Percentiles rank a stretch among this genome's conserved stretches.
These are phyloP conservation scores for Entophlyctis helioformis DNA, from an alignment of 192 early-diverging fungal species.

Conservation along the genomic window DNA sequence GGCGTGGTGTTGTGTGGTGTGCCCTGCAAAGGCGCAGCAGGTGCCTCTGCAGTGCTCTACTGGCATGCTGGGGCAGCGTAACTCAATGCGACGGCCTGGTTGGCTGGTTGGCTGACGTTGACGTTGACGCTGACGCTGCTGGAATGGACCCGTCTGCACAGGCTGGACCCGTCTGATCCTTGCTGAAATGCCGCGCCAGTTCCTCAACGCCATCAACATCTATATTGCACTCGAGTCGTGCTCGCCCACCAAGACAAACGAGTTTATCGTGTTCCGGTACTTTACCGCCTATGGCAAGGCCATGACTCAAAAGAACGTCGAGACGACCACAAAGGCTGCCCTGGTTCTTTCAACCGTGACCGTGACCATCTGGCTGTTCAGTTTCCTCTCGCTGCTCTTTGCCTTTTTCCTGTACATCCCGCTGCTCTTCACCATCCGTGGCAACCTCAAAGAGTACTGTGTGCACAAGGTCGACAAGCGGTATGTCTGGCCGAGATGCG, in stretches of 20 bases:
- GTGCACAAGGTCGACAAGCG: conserved; percentile 84
- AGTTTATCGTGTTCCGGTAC: too few relatives aligned
- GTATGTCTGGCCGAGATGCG: too few relatives aligned
- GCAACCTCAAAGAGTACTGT: conserved; percentile 82
- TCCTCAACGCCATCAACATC: conserved; percentile 37
- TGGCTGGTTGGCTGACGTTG: not conserved
- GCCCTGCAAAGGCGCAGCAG: too few relatives aligned
- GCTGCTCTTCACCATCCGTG: conserved; percentile 61
- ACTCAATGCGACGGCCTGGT: too few relatives aligned
- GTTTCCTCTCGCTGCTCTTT: conserved; percentile 35
- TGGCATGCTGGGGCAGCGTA: too few relatives aligned
- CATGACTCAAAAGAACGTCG: not conserved
- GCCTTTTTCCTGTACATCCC: conserved; percentile 69
- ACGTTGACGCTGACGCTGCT: too few relatives aligned
- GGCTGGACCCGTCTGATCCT: conserved; percentile 76
- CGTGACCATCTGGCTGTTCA: conserved; percentile 46
- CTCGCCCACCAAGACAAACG: too few relatives aligned
- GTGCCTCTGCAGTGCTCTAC: too few relatives aligned
- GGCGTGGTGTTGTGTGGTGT: too few relatives aligned
- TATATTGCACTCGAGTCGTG: not conserved
- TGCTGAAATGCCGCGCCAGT: conserved; percentile 71
- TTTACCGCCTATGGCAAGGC: too few relatives aligned
- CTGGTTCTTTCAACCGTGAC: conserved; percentile 40
- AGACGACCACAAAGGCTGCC: too few relatives aligned
- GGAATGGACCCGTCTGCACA: conserved; percentile 11